These are phyloP conservation scores for Xerocomellus intermedius DNA, from an alignment of 768 basidiomycete species.

Conservation along the genomic window DNA sequence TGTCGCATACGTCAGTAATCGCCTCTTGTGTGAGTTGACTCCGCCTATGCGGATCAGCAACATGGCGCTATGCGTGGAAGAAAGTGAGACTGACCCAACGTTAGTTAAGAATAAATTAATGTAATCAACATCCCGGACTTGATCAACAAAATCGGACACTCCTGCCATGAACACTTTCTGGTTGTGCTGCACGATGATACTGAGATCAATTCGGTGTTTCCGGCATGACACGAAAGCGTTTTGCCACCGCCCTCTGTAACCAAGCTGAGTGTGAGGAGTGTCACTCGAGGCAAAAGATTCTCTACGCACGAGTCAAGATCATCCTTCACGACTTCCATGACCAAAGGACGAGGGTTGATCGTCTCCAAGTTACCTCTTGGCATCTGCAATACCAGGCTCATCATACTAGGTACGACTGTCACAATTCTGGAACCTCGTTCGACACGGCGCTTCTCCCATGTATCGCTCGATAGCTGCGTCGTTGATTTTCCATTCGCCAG, in stretches of 20 bases:
- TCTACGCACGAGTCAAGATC: slow-evolving; percentile 60
- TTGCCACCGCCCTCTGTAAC: slow-evolving; percentile 65
- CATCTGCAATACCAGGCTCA: slow-evolving; percentile 95
- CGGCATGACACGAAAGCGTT: slow-evolving; percentile 90
- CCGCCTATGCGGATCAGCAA: slow-evolving; percentile 42
- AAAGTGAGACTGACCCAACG: slow-evolving; percentile 57
- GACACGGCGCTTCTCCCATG: slow-evolving; percentile 73
- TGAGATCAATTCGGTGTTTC: slow-evolving; percentile 91
- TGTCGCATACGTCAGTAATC: slow-evolving; percentile 73
- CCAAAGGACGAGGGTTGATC: slow-evolving; percentile 87
- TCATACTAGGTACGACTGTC: slow-evolving; percentile 79
- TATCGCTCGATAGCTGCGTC: slow-evolving; percentile 11
- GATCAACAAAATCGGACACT: slow-evolving; percentile 71
- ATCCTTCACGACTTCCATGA: slow-evolving; percentile 76
- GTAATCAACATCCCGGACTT: slow-evolving; percentile 87
- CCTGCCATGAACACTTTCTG: slow-evolving; percentile 61
- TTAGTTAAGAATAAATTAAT: slow-evolving; percentile 89
- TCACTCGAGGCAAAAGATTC: background rate
- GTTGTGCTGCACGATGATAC: slow-evolving; percentile 82
- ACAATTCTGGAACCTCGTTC: slow-evolving; percentile 92
- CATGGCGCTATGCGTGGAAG: background rate
- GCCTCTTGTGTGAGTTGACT: slow-evolving; percentile 56
- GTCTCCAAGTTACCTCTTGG: slow-evolving; percentile 96
- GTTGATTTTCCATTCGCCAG: slow-evolving; percentile 23
- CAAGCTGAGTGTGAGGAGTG: background rate